These are phyloP conservation scores for Diversispora eburnea DNA, from an alignment of 192 early-diverging fungal genomes.

Conservation along the genomic window DNA sequence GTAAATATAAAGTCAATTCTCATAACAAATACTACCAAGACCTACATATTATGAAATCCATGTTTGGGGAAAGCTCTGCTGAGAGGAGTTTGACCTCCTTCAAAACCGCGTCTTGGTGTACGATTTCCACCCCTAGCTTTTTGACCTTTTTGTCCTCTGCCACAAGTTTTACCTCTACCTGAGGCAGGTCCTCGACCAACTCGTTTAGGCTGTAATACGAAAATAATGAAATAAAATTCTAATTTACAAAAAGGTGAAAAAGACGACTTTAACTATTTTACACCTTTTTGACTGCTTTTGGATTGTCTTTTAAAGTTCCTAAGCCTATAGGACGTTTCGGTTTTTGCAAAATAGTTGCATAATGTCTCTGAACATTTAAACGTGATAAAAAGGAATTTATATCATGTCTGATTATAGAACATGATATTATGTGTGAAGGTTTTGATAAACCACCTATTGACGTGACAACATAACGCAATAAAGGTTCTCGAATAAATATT, in stretches of 20 bases:
- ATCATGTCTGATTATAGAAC: too few species aligned
- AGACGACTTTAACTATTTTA: background rate
- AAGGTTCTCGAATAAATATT: too few species aligned
- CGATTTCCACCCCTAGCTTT: constrained; percentile 74
- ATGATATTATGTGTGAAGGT: too few species aligned
- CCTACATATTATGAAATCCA: constrained; percentile 71
- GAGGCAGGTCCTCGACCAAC: constrained; percentile 82
- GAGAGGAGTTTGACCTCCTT: constrained; percentile 91
- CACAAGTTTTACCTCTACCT: constrained; percentile 86
- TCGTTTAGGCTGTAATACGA: constrained; percentile 31
- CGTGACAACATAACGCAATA: too few species aligned
- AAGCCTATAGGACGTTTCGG: background rate
- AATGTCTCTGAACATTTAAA: background rate
- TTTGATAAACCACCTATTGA: too few species aligned
- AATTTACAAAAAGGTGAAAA: background rate
- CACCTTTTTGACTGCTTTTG: constrained; percentile 13
- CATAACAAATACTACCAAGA: background rate
- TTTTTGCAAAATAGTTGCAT: constrained; percentile 6
- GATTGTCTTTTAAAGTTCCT: constrained; percentile 17
- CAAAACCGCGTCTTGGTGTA: constrained; percentile 78
- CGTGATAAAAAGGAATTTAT: too few species aligned
- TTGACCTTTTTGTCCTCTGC: constrained; percentile 90
- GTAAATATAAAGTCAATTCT: background rate
- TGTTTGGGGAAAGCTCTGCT: constrained; percentile 80
- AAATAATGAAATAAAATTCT: background rate